Conservation (phyloP, 179 eudicot genomes). For the Camellia oleifera region DNA sequence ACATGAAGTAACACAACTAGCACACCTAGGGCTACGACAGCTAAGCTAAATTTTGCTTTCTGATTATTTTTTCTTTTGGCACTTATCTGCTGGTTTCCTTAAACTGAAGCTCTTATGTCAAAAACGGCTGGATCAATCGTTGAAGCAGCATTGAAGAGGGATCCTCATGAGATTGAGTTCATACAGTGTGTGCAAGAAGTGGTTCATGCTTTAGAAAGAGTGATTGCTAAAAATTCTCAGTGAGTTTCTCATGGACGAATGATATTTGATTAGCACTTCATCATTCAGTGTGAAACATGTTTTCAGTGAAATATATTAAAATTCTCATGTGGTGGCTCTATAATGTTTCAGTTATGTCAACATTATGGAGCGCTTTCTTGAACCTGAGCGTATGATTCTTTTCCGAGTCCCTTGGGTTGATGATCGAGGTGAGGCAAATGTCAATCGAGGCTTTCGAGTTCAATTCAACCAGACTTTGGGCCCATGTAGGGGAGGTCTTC, state of each 20-base stretch:
- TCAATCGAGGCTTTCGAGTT: conserved; percentile 91
- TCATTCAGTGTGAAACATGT: background rate
- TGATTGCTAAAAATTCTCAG: conserved; percentile 87
- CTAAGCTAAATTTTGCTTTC: background rate
- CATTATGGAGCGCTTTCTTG: conserved; percentile 93
- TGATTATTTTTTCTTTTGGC: conserved; percentile 11
- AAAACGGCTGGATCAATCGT: conserved; percentile 97
- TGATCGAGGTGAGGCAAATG: conserved; percentile 94
- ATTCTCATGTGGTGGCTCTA: conserved; percentile 23
- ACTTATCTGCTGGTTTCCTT: conserved; percentile 22
- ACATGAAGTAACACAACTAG: background rate
- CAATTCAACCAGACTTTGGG: conserved; percentile 96
- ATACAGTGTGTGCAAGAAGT: conserved; percentile 94
- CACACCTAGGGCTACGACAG: background rate
- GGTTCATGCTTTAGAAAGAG: conserved; percentile 90
- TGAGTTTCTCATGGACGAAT: conserved; percentile 37
- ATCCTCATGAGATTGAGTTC: conserved; percentile 94
- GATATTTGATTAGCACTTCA: background rate
- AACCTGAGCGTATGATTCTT: conserved; percentile 88
- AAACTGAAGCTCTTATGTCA: conserved; percentile 82
- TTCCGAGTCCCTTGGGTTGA: conserved; percentile 99
- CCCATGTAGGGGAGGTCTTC: conserved; percentile 98
- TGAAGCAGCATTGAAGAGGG: conserved; percentile 92
- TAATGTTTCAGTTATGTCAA: conserved; percentile 68
- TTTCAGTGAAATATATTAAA: conserved; percentile 16